Conservation (phyloP, 768 basidiomycete species). For the Trametes maxima region DNA sequence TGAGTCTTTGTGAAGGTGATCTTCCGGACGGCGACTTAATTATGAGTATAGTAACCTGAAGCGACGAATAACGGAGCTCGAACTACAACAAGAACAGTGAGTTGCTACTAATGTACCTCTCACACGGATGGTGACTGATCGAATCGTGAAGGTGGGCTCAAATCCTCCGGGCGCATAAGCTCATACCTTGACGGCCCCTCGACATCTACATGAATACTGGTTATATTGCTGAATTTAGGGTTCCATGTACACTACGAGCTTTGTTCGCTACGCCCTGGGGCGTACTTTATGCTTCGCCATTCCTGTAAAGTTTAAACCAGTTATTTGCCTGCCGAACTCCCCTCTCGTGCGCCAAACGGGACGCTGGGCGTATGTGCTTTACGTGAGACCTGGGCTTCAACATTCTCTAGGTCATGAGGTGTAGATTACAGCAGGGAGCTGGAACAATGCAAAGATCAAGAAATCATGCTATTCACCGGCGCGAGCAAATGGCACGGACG, state of each 20-base stretch:
- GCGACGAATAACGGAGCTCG: conserved; percentile 66
- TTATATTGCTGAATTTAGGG: conserved; percentile 13
- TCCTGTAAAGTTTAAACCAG: not conserved
- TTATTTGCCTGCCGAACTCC: not conserved
- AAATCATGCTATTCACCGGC: not conserved
- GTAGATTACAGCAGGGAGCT: conserved; percentile 11
- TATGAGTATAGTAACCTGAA: conserved; percentile 58
- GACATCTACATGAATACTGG: not conserved
- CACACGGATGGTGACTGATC: conserved; percentile 10
- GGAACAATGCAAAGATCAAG: not conserved
- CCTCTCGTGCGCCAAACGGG: not conserved
- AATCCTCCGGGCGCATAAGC: conserved; percentile 52
- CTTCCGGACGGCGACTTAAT: not conserved
- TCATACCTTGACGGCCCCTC: conserved; percentile 40
- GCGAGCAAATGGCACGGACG: not conserved
- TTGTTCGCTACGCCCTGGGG: not conserved
- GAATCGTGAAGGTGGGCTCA: conserved; percentile 58
- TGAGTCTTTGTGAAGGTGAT: conserved; percentile 40
- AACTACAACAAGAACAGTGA: conserved; percentile 81
- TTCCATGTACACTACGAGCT: conserved; percentile 4
- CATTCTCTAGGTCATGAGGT: conserved; percentile 5
- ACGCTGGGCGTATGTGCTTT: not conserved
- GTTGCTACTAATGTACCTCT: conserved; percentile 33
- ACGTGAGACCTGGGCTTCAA: not conserved
- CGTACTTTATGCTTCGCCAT: not conserved